phyloP scores from a whole-genome alignment of 441 rosid genomes.

The Arabidopsis lyrata region DNA sequence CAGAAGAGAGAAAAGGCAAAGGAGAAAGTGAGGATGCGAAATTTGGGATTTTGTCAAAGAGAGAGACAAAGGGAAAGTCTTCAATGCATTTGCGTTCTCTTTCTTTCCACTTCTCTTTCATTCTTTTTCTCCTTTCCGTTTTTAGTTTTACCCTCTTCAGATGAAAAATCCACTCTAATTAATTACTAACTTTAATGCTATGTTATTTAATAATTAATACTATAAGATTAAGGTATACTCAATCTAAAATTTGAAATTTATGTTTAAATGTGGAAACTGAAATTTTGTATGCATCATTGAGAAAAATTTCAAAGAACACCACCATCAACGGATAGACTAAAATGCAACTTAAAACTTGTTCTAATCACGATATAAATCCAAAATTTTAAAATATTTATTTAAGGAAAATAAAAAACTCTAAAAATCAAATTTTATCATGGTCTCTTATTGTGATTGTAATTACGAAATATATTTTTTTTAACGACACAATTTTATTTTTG shows the following conservation, averaged over 20 bases:
- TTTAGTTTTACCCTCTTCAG: constrained; percentile 25
- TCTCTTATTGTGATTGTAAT: no score
- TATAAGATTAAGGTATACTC: background rate
- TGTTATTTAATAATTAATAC: background rate
- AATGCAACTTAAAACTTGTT: background rate
- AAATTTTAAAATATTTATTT: background rate
- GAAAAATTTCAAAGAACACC: no score
- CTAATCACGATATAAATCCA: no score
- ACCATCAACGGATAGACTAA: background rate
- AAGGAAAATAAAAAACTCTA: background rate
- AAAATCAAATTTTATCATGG: no score
- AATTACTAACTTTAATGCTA: background rate
- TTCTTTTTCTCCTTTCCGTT: constrained; percentile 40
- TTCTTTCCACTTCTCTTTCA: constrained; percentile 41
- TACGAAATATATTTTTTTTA: no score
- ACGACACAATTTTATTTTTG: background rate
- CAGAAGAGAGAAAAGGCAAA: constrained; percentile 8
- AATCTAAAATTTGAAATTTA: no score
- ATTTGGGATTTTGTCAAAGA: constrained; percentile 48
- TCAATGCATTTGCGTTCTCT: constrained; percentile 43
- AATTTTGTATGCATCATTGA: background rate
- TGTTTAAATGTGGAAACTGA: no score
- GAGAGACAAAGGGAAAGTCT: constrained; percentile 50
- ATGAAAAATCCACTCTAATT: constrained; percentile 14
- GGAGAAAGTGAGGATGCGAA: constrained; percentile 46